Percentiles rank a stretch among this genome's conserved stretches.
Conservation (phyloP, 2,329 filamentous ascomycete genomes). For the Aspergillus sojae region DNA sequence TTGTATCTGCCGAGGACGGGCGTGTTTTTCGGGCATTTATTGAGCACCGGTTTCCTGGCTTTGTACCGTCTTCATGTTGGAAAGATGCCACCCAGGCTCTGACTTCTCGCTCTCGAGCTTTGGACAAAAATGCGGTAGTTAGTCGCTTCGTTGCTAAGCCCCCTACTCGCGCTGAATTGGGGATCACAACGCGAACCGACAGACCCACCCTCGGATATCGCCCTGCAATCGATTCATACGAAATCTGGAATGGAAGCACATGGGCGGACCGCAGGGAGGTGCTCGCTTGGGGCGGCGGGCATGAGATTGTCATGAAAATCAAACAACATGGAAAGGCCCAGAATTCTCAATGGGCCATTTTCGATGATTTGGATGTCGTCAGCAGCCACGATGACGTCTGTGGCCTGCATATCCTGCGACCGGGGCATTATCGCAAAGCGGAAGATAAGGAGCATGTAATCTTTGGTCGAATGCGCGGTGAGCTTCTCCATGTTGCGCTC, state of each 20-base stretch:
- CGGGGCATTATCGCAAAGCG: constrained; percentile 39
- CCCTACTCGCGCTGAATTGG: constrained; percentile 38
- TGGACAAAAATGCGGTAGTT: constrained; percentile 59
- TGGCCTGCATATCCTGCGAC: constrained; percentile 55
- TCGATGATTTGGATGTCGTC: constrained; percentile 52
- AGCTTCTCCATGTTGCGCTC: constrained; percentile 47
- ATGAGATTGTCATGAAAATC: constrained; percentile 56
- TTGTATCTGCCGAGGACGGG: constrained; percentile 53
- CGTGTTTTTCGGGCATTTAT: constrained; percentile 51
- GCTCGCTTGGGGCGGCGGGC: constrained; percentile 63
- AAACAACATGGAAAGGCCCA: constrained; percentile 44
- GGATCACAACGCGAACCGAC: constrained; percentile 48
- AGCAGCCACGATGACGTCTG: constrained; percentile 64
- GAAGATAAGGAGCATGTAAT: constrained; percentile 51
- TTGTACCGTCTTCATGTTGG: constrained; percentile 47
- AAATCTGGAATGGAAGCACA: constrained; percentile 49
- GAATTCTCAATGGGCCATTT: constrained; percentile 53
- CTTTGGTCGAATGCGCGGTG: constrained; percentile 59
- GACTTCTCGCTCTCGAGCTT: constrained; percentile 59
- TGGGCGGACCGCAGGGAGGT: constrained; percentile 58
- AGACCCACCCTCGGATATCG: constrained; percentile 58
- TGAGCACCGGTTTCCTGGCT: constrained; percentile 51
- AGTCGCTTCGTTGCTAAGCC: constrained; percentile 55
- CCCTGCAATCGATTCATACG: constrained; percentile 61
- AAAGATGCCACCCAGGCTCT: constrained; percentile 56